These are phyloP conservation scores for Neurospora sp. DNA, from an alignment of 495 filamentous ascomycete species.

Conservation along the genomic window DNA sequence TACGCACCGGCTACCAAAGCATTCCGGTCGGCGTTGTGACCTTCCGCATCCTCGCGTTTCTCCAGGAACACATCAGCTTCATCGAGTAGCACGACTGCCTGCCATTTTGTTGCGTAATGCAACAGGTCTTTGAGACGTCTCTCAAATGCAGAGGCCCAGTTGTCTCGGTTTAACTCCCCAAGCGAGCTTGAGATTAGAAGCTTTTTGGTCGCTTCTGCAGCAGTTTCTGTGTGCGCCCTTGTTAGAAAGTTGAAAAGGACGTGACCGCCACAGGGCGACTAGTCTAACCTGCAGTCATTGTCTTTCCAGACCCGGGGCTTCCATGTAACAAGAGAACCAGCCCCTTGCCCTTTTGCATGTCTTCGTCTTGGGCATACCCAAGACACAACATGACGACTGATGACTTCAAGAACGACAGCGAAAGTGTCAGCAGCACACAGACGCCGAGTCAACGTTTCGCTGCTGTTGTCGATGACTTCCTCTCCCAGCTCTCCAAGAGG, in stretches of 20 bases:
- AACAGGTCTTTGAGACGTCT: slow-evolving; percentile 66
- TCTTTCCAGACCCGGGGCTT: slow-evolving; percentile 42
- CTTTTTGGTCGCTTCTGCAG: neutral
- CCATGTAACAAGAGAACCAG: slow-evolving; percentile 39
- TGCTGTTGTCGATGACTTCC: slow-evolving; percentile 6
- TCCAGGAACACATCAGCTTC: slow-evolving; percentile 45
- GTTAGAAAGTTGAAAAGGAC: too few relatives aligned
- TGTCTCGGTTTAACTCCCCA: slow-evolving; percentile 1
- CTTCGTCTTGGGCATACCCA: slow-evolving; percentile 50
- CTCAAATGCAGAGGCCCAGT: slow-evolving; percentile 45
- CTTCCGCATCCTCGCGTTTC: neutral
- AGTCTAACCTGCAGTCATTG: slow-evolving; percentile 35
- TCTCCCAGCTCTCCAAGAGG: too few relatives aligned
- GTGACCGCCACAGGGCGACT: too few relatives aligned
- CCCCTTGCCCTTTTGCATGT: slow-evolving; percentile 55
- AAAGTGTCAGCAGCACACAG: neutral
- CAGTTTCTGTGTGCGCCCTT: too few relatives aligned
- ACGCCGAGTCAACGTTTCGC: slow-evolving; percentile 1
- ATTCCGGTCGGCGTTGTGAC: slow-evolving; percentile 3
- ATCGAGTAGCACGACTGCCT: slow-evolving; percentile 54
- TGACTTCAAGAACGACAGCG: neutral
- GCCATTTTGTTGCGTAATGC: slow-evolving; percentile 76
- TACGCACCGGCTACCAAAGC: slow-evolving; percentile 29
- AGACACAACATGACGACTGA: neutral
- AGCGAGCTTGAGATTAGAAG: neutral